Percentiles rank a stretch among this genome's conserved stretches.
Evolutionary conservation across 192 early-diverging fungal species (phyloP).

Genomic region (Anaeromyces robustus): DNA sequence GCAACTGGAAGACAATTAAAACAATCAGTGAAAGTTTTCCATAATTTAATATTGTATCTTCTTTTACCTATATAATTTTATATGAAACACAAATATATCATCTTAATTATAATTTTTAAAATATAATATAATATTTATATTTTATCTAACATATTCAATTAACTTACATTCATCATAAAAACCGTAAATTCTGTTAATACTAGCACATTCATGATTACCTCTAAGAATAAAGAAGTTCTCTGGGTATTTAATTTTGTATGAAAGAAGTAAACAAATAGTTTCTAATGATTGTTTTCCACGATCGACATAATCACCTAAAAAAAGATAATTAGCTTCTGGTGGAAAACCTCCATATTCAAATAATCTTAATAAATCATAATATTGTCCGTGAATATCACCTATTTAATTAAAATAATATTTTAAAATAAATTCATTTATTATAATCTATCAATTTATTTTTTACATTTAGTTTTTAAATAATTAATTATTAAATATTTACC

Average conservation of each 20-base stretch:
- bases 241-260: slow-evolving; percentile 99
- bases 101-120: too few relatives aligned
- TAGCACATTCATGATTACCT: slow-evolving; percentile 96
- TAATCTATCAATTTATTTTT: too few relatives aligned
- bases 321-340: slow-evolving; percentile 89
- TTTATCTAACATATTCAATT: too few relatives aligned
- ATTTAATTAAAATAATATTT: not conserved
- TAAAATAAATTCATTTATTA: not conserved
- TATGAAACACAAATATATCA: too few relatives aligned
- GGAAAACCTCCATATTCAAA: slow-evolving; percentile 96
- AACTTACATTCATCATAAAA: slow-evolving; percentile 95
- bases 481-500: slow-evolving; percentile 31
- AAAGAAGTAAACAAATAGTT: slow-evolving; percentile 90
- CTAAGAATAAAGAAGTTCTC: slow-evolving; percentile 99
- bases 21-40: slow-evolving; percentile 99
- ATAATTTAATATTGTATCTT: slow-evolving; percentile 94
- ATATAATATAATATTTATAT: too few relatives aligned
- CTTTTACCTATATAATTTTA: slow-evolving; percentile 51
- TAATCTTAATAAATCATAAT: slow-evolving; percentile 86
- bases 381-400: slow-evolving; percentile 87
- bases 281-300: slow-evolving; percentile 94
- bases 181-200: slow-evolving; percentile 93
- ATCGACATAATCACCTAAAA: slow-evolving; percentile 96
- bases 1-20: slow-evolving; percentile 97
- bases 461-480: too few relatives aligned